phyloP scores from a whole-genome alignment of 495 filamentous ascomycete species.

The Aspergillus bertholletiae region DNA sequence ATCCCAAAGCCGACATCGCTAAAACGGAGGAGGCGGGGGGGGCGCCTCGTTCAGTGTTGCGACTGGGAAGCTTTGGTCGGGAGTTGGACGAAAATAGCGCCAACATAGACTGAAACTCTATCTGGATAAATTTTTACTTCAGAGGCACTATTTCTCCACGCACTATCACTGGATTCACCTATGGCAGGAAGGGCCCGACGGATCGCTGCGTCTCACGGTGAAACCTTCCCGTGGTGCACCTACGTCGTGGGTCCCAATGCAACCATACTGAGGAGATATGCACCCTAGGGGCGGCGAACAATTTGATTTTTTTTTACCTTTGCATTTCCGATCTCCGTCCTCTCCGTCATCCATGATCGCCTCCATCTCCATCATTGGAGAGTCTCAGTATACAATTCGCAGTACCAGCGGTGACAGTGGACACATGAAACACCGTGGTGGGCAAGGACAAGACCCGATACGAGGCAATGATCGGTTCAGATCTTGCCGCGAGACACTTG shows the following conservation, averaged over 20 bases:
- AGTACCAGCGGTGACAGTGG: not conserved
- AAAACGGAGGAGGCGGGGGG: not conserved
- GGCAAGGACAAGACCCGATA: not conserved
- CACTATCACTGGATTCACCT: not conserved
- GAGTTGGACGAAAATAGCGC: not conserved
- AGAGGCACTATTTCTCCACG: not conserved
- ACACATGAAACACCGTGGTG: not conserved
- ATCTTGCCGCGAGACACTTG: not conserved
- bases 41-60: too few relatives aligned
- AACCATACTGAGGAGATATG: not conserved
- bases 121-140: not conserved
- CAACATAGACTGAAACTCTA: not conserved
- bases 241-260: not conserved
- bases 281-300: not conserved
- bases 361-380: not conserved
- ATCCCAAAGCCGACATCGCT: conserved; percentile 1
- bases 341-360: not conserved
- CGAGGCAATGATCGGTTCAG: not conserved
- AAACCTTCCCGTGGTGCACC: not conserved
- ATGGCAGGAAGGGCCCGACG: not conserved
- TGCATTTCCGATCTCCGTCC: not conserved
- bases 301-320: not conserved
- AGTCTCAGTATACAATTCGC: not conserved
- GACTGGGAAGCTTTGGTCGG: not conserved
- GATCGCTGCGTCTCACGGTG: conserved; percentile 1